Base-by-base conservation (phyloP, 2,329 filamentous ascomycete genomes). In the Fusarium sambucinum region DNA sequence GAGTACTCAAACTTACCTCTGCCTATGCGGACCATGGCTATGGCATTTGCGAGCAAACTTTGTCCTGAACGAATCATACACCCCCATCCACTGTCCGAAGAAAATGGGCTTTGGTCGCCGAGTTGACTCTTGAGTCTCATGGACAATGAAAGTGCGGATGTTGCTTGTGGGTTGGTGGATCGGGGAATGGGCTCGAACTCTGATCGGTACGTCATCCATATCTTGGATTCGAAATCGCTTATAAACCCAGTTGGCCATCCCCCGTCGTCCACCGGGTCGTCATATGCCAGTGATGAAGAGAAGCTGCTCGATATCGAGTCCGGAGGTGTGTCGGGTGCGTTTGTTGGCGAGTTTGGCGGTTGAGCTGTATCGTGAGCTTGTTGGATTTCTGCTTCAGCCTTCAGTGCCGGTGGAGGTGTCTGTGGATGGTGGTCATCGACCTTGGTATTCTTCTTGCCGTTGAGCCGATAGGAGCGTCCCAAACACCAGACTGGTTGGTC, bases 31-130 rank as follows among this genome's bases (percentile, higher is more conserved):
- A 94, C 81, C 56, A 92, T 85, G 19, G 88, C 81, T 73, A 98
- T 84, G 2, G 95, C 86, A 79, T 98, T 99, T 44, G 95, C 95
- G 41, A 99, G 83, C 27, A 99, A 84, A 74, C 93, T 95, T 81
- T 99, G 96, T 5, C 96, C 96, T 8, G 95, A 97, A 62, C 96
- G 86, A 73, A 99, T 98, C 96, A 99, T 99, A 76, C 96, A 99
- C 0, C 96, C 96, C 94, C 96, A 99, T 52, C 96, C 96, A 12
- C 93, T 94, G 77, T 99, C 96, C 3, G 93, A 95, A 13, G 93
- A 92, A 79, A 98, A 99, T 6, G 92, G 94, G 27, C 85, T 85
- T 59, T 92, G 88, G 48, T 97, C 93, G 13, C 88, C 86, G 8
- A 98, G 82, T 74, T 93, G 91, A 55, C 85, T 94, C 74, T 94